These are phyloP conservation scores for Carex arenaria DNA, from an alignment of 202 grass and related monocot genomes.

Conservation along the genomic window DNA sequence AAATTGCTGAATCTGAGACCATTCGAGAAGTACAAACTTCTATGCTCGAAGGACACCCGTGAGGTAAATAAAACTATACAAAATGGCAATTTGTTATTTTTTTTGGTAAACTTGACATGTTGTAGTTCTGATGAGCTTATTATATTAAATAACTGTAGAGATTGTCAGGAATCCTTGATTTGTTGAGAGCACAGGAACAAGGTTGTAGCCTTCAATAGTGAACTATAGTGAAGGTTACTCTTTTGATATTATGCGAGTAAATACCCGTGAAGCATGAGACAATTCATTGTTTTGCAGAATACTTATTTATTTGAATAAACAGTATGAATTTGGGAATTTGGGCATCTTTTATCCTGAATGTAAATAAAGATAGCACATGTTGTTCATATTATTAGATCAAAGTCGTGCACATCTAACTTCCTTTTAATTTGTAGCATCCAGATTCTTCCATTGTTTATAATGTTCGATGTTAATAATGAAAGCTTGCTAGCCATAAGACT, in stretches of 20 bases:
- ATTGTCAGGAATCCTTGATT: slow-evolving; percentile 54
- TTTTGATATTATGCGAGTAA: slow-evolving; percentile 1
- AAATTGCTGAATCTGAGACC: slow-evolving; percentile 88
- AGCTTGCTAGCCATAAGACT: not conserved
- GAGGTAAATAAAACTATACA: slow-evolving; percentile 42
- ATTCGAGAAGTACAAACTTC: slow-evolving; percentile 61
- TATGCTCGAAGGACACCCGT: slow-evolving; percentile 53
- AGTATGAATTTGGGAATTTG: not conserved
- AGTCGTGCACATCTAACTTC: not conserved
- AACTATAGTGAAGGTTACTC: slow-evolving; percentile 39
- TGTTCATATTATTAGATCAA: not conserved
- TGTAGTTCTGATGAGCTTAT: not conserved
- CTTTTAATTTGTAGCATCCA: not conserved
- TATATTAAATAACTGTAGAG: slow-evolving; percentile 42
- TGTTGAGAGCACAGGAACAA: slow-evolving; percentile 62
- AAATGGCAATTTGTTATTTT: slow-evolving; percentile 13
- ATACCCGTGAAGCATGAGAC: not conserved
- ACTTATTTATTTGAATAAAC: slow-evolving; percentile 14
- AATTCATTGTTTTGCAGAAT: slow-evolving; percentile 43
- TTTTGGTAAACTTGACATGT: not conserved
- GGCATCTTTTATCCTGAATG: not conserved
- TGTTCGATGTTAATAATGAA: not conserved
- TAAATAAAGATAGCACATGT: not conserved
- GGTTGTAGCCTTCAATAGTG: slow-evolving; percentile 72
- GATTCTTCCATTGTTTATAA: not conserved